Conservation (phyloP, 2,329 filamentous ascomycete genomes). For the Aspergillus quadricinctus region DNA sequence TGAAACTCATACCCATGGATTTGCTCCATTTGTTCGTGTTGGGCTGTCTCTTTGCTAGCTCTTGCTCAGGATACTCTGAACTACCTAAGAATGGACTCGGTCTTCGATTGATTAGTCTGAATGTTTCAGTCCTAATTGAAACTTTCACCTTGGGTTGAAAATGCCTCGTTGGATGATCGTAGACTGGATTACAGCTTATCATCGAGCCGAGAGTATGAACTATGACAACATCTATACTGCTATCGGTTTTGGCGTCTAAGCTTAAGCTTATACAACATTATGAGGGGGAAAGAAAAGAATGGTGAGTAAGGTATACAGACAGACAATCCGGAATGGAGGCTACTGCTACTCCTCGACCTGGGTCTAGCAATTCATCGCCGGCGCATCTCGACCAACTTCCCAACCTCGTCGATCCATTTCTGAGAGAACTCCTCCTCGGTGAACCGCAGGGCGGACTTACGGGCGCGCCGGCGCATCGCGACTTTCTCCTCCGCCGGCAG, state of each 20-base stretch:
- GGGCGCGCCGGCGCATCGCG: constrained; percentile 69
- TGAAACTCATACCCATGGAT: constrained; percentile 18
- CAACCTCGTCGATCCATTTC: constrained; percentile 73
- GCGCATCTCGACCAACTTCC: constrained; percentile 58
- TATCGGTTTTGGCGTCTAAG: not conserved
- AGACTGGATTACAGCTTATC: not conserved
- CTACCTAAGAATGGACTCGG: not conserved
- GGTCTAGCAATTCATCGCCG: constrained; percentile 2
- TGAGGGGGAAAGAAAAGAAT: not conserved
- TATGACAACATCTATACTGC: not conserved
- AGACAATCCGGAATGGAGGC: not conserved
- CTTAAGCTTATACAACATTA: not conserved
- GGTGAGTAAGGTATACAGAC: not conserved
- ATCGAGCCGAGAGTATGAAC: not conserved
- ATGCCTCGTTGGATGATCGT: not conserved
- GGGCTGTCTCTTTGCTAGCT: constrained; percentile 1
- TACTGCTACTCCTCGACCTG: not conserved
- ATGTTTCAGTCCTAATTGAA: too few relatives aligned
- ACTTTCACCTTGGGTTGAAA: too few relatives aligned
- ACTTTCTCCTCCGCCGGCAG: constrained; percentile 58
- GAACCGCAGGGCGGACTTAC: constrained; percentile 76
- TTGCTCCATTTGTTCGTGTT: constrained; percentile 9
- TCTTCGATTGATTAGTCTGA: not conserved
- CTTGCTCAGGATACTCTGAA: not conserved
- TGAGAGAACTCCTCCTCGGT: constrained; percentile 79